Evolutionary conservation across 306 rosid genomes (phyloP), one percentile per base, ranked within the genome.

Genomic region (Trifolium repens): DNA sequence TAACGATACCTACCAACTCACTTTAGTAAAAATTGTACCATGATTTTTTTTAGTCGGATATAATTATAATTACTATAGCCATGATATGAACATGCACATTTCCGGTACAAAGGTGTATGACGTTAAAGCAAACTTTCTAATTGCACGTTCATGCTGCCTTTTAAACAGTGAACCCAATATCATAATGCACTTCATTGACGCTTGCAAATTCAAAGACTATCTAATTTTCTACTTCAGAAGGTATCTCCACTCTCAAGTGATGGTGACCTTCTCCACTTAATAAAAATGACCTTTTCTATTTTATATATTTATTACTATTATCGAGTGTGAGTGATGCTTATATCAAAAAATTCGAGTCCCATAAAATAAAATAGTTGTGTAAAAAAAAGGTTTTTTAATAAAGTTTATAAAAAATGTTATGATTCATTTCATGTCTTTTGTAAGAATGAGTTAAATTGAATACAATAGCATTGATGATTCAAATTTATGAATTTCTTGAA

Each of bases 121-220:
- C 35, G 53, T 10, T 10, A 42, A 66, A 42, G 35, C 17, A 16
- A 42, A 42, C 24, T 67, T 43, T 44, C 54, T 67, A 22, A 24
- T 10, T 67, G 7, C 71, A 43, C 17, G 17, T 67, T 67, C 2
- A 14, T 67, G 39, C 22, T 67, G 39, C 27, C 57, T 67, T 43
- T 27, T 22, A 69, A 68, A 74, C 88, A 91, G 88, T 89, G 88
- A 78, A 84, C 90, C 77, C 92, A 88, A 27, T 89, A 91, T 69
- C 90, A 84, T 83, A 89, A 89, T 86, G 92, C 92, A 72, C 77
- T 83, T 93, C 85, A 88, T 87, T 74, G 87, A 91, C 75, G 92
- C 88, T 69, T 88, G 81, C 87, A 83, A 84, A 83, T 86, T 93
- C 88, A 88, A 80, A 27, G 84, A 89, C 74, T 87, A 71, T 82